Base-by-base conservation (phyloP, 805 yeast genomes). In the Lachancea fermentati region DNA sequence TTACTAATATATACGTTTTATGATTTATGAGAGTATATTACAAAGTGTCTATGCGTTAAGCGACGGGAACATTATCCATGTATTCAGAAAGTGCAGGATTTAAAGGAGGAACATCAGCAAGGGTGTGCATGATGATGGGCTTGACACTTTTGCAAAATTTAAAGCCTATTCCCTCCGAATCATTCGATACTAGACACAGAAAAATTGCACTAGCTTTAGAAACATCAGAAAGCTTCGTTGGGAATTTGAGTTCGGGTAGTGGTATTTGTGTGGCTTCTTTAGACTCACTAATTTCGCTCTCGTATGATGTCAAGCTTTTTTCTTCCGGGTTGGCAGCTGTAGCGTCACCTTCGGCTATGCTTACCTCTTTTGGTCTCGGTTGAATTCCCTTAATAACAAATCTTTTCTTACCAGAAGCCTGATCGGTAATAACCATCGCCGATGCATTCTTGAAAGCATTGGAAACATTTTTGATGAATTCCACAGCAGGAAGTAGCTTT, bases 361-460 rank as follows among this genome's bases (percentile, higher is more conserved):
- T 65, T 25, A 81, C 80, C 1, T 81, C 72, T 36, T 63, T 68
- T 34, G 68, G 68, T 52, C 98, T 75, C 19, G 98, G 97, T 59
- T 85, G 88, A 43, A 93, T 85, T 9, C 98, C 97, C 63, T 85
- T 85, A 54, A 93, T 93, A 32, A 93, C 86, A 55, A 93, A 93
- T 60, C 81, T 84, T 55, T 86, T 81, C 44, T 75, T 73, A 1
- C 82, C 80, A 11, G 75, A 78, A 11, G 77, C 69, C 4, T 78
- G 73, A 31, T 76, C 70, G 39, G 76, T 76, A 17, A 91, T 77
- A 12, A 93, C 97, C 91, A 88, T 89, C 1, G 98, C 97, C 38
- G 85, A 81, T 2, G 96, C 87, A 51, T 79, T 76, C 13, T 84
- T 81, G 58, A 93, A 93, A 1, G 96, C 95, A 45, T 78, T 77